These are phyloP conservation scores for Citrullus colocynthis DNA, from an alignment of 306 rosid species.

Conservation along the genomic window DNA sequence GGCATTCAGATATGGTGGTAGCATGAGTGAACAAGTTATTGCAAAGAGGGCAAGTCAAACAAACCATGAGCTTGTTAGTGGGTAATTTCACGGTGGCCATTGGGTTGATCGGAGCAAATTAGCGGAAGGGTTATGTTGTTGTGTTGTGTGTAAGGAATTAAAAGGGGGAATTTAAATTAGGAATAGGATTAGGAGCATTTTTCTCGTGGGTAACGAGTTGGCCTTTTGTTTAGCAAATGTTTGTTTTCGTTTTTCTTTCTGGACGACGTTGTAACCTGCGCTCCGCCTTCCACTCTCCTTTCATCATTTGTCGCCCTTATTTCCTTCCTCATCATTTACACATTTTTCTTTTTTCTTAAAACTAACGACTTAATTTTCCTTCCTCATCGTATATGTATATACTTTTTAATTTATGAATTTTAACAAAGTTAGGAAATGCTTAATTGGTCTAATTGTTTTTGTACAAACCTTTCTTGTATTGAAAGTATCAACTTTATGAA, in stretches of 20 bases:
- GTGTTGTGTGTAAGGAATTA: background rate
- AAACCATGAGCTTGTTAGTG: slow-evolving; percentile 45
- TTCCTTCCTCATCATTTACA: background rate
- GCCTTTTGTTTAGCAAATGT: slow-evolving; percentile 4
- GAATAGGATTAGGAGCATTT: background rate
- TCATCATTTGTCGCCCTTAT: background rate
- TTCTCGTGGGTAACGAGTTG: slow-evolving; percentile 6
- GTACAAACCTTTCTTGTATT: too few species aligned
- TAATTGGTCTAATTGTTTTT: too few species aligned
- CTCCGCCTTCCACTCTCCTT: background rate
- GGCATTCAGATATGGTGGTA: slow-evolving; percentile 88
- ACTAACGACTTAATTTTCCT: too few species aligned
- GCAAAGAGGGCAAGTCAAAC: slow-evolving; percentile 98
- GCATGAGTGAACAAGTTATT: slow-evolving; percentile 51
- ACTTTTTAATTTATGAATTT: too few species aligned
- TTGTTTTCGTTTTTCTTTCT: background rate
- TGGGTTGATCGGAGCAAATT: background rate
- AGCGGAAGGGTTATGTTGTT: background rate
- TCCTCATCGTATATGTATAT: too few species aligned
- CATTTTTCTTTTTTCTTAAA: too few species aligned
- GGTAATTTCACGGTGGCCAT: slow-evolving; percentile 38
- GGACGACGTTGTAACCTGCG: background rate
- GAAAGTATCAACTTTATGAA: too few species aligned
- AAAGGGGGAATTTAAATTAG: background rate
- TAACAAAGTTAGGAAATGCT: too few species aligned